Evolutionary conservation across 345 rosid species (phyloP).

Genomic region (Salix udensis): DNA sequence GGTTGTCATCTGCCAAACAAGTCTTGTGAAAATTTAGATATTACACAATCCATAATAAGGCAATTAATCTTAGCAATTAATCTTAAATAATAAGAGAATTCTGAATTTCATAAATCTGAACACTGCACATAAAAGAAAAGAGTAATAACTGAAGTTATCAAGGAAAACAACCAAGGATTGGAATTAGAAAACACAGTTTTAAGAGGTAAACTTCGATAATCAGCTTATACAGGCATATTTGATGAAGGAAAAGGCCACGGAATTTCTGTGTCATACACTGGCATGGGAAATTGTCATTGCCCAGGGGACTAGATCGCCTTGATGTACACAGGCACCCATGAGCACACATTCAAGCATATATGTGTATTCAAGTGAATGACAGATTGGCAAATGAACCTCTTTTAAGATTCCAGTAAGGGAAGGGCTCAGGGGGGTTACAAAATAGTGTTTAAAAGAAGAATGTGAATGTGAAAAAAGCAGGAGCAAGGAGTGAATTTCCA

Average conservation of each 20-base stretch:
- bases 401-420: neutral
- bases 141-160: neutral
- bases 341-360: neutral
- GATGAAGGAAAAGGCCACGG: neutral
- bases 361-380: neutral
- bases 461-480: neutral
- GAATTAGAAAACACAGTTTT: neutral
- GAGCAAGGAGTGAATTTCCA: neutral
- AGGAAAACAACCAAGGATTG: neutral
- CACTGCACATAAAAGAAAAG: neutral
- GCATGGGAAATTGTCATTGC: neutral
- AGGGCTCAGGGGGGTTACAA: neutral
- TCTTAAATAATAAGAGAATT: neutral
- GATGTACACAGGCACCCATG: neutral
- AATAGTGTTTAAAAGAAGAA: neutral
- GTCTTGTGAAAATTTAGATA: constrained; percentile 17
- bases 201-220: neutral
- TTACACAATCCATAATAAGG: neutral
- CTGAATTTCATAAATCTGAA: neutral
- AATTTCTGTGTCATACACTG: neutral
- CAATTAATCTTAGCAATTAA: constrained; percentile 8
- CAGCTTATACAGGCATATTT: neutral
- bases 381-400: neutral
- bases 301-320: neutral
- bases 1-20: constrained; percentile 80